A percentile compares a stretch with the other conserved stretches of the same genome.
phyloP scores from a whole-genome alignment of 2,329 filamentous ascomycete species.

The Cordyceps sp. region DNA sequence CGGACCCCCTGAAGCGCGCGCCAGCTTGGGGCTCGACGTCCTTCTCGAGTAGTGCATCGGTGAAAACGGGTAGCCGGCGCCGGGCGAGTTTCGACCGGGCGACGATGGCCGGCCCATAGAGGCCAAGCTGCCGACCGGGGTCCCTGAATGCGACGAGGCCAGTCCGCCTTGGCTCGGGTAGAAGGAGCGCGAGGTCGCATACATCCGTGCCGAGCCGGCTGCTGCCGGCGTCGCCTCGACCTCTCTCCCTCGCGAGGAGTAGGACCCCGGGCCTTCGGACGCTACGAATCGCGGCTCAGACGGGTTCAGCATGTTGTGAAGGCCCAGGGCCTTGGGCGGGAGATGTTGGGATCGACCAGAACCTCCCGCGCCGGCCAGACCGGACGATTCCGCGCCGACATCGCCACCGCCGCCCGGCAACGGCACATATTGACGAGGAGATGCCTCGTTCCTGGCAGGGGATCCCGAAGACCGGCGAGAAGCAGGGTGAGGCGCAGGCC shows the following conservation, averaged over 20 bases:
- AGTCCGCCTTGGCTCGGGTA: no score
- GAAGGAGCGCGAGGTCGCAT: slow-evolving; percentile 8
- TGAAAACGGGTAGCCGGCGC: slow-evolving; percentile 14
- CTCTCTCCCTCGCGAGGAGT: slow-evolving; percentile 4
- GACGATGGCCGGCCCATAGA: slow-evolving; percentile 11
- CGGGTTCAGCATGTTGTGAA: slow-evolving; percentile 22
- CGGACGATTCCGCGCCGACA: slow-evolving; percentile 7
- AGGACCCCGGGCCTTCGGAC: slow-evolving; percentile 5
- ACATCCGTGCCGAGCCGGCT: slow-evolving; percentile 7
- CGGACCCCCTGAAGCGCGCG: slow-evolving; percentile 13
- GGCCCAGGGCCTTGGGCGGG: slow-evolving; percentile 13
- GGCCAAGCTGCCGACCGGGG: slow-evolving; percentile 12
- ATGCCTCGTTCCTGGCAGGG: slow-evolving; percentile 17
- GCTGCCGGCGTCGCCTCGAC: slow-evolving; percentile 5
- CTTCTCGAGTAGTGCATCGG: slow-evolving; percentile 11
- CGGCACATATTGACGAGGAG: slow-evolving; percentile 9
- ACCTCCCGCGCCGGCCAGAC: slow-evolving; percentile 8
- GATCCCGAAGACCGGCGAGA: slow-evolving; percentile 32
- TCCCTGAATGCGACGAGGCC: slow-evolving; percentile 18
- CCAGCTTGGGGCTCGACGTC: slow-evolving; percentile 14
- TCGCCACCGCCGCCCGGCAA: slow-evolving; percentile 8
- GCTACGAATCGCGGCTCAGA: slow-evolving; percentile 11
- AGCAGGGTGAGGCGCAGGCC: slow-evolving; percentile 36
- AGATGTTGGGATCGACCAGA: slow-evolving; percentile 10
- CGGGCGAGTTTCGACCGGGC: slow-evolving; percentile 16